Evolutionary conservation across 1,284 basidiomycete genomes (phyloP), one percentile per base, ranked within the genome.

Genomic region (Moesziomyces sp.): DNA sequence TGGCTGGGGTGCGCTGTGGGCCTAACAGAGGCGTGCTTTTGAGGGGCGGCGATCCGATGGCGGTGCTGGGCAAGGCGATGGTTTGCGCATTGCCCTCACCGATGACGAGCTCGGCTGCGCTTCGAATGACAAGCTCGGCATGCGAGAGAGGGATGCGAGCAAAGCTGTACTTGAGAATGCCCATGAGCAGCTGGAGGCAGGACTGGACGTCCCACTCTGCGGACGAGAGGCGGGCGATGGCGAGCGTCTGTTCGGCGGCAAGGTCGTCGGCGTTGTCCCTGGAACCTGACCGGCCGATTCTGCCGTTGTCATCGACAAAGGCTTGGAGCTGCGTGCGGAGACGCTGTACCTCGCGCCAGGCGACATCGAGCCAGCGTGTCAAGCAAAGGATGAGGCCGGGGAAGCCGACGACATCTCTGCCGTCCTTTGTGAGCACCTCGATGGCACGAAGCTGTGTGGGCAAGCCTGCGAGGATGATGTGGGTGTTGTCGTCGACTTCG

Each of bases 131-230:
- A 45, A 61, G 58, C 52, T 81, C 79, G 23, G 78, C 70, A 19
- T 79, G 68, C 26, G 62, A 53, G 5, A 76, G 75, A 13, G 74
- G 72, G 18, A 82, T 71, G 18, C 67, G 58, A 2, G 82, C 65
- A 44, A 82, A 82, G 58, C 69, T 74, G 53, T 81, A 84, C 58
- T 83, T 84, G 67, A 82, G 66, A 13, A 80, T 76, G 26, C 74
- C 66, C 8, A 76, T 73, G 24, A 82, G 55, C 18, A 84, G 59
- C 23, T 75, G 63, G n/a, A 84, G 51, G 43, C 73, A 67, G 1
- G 68, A 51, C 28, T 77, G 68, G 11, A 82, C 55, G 23, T 70
- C 72, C 44, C 76, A 60, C 57, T 84, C 82, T 33, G 67, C 49
- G 16, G 63, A 33, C 3, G 78, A 68, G n/a, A 77, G 68, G 43